phyloP scores from a whole-genome alignment of 1,284 basidiomycete species.

The Puccinia triticina region DNA sequence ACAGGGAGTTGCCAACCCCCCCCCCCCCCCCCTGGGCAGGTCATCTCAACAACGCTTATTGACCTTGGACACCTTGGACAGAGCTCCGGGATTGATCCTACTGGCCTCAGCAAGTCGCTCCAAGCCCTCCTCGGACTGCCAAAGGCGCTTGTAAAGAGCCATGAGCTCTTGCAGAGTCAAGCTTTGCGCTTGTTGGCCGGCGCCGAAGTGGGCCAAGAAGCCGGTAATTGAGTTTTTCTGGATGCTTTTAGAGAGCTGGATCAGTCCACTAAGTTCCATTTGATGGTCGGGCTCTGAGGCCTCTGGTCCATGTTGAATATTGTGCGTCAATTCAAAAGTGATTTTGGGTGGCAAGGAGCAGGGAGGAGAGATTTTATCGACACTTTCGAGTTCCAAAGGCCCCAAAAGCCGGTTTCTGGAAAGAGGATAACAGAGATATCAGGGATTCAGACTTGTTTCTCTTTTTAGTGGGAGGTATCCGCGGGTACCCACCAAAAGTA shows the following conservation, averaged over 20 bases:
- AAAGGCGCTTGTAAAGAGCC: constrained; percentile 30
- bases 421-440: neutral
- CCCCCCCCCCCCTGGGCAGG: no score
- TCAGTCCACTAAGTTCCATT: constrained; percentile 38
- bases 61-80: constrained; percentile 23
- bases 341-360: constrained; percentile 31
- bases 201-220: constrained; percentile 34
- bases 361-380: constrained; percentile 35
- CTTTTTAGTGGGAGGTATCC: no score
- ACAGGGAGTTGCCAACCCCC: no score
- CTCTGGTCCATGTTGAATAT: constrained; percentile 42
- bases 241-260: constrained; percentile 39
- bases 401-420: constrained; percentile 10
- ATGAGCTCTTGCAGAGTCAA: constrained; percentile 29
- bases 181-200: neutral
- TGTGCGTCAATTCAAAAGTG: constrained; percentile 7
- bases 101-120: constrained; percentile 30
- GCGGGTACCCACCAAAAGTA: no score
- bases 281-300: constrained; percentile 21
- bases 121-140: constrained; percentile 24
- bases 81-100: constrained; percentile 19
- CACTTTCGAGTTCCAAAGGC: constrained; percentile 8
- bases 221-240: constrained; percentile 28
- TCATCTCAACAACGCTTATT: no score
- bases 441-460: no score